Base-by-base conservation (phyloP, 495 filamentous ascomycete species). In the Penicillium samsonianum region DNA sequence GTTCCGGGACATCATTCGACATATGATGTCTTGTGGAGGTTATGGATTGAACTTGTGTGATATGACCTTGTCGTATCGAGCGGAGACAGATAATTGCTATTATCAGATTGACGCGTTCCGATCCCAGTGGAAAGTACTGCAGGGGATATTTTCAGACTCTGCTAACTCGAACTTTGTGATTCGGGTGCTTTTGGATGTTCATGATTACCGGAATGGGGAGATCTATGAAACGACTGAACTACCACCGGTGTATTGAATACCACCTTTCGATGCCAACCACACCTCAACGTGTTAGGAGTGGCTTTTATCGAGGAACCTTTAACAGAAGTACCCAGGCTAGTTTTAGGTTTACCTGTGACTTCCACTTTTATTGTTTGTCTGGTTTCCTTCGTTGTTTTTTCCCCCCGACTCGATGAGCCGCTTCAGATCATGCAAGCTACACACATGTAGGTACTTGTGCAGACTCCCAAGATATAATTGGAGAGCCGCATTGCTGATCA, bases 101-200 rank as follows among this genome's bases (percentile, higher is more conserved):
- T 48, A 48, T 48, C 22, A 48, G 7, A 19, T 30, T 1, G 23
- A 48, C 28, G 23, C 26, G 6, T 31, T 48, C n/a, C 26, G 45
- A 48, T 17, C 23, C 2, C 45, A 48, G n/a, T 48, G 45, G 46
- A 48, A 48, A 10, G 46, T 48, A 10, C 46, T 48, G n/a, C 28
- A 48, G 2, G 46, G 26, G 4, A 31, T 48, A 12, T 48, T 48
- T 3, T 30, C n/a, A 2, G 45, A 48, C 28, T 2, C 22, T 7
- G 45, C 28, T 12, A 48, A 48, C 26, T 17, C 45, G 10, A 30
- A 48, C 12, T 48, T 48, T 4, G 25, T 48, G n/a, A 28, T 48
- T 14, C 25, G 17, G 14, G 26, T 31, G 16, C 11, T 48, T 19
- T 7, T 48, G 9, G 26, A 48, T 28, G 26, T 31, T 4, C 26